phyloP scores from a whole-genome alignment of 495 filamentous ascomycete genomes.

The Pyrenula massariospora region DNA sequence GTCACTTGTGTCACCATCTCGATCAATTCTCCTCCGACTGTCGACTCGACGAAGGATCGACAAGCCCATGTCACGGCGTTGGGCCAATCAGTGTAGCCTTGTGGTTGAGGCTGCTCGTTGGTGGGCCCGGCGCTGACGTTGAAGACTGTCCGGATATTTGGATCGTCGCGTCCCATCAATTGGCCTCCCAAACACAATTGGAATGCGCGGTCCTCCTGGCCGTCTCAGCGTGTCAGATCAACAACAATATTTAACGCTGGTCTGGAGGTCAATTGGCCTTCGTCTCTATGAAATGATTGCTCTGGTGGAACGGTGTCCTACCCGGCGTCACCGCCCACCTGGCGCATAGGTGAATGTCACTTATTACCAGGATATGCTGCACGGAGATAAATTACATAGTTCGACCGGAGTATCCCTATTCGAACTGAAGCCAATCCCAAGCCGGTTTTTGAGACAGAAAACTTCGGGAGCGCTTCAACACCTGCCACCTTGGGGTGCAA shows the following conservation, averaged over 20 bases:
- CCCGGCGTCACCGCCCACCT: no score
- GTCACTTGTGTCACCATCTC: not conserved
- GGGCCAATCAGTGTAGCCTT: not conserved
- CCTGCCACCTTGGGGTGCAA: not conserved
- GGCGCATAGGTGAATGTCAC: not conserved
- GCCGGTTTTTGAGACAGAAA: not conserved
- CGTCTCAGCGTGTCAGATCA: not conserved
- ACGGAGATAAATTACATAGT: not conserved
- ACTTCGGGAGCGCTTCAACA: not conserved
- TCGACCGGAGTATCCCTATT: no score
- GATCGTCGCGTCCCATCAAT: not conserved
- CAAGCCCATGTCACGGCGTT: not conserved
- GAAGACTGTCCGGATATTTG: not conserved
- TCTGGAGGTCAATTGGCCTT: no score
- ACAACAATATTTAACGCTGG: no score
- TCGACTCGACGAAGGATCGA: not conserved
- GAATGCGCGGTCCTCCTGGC: not conserved
- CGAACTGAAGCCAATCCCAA: not conserved
- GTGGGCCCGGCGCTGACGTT: not conserved
- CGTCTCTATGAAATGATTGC: no score
- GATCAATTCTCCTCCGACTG: no score
- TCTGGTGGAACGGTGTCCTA: no score
- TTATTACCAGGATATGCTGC: not conserved
- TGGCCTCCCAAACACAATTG: not conserved
- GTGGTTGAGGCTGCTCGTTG: not conserved